Conservation (phyloP, 805 yeast genomes). For the Myxozyma mucilagina region DNA sequence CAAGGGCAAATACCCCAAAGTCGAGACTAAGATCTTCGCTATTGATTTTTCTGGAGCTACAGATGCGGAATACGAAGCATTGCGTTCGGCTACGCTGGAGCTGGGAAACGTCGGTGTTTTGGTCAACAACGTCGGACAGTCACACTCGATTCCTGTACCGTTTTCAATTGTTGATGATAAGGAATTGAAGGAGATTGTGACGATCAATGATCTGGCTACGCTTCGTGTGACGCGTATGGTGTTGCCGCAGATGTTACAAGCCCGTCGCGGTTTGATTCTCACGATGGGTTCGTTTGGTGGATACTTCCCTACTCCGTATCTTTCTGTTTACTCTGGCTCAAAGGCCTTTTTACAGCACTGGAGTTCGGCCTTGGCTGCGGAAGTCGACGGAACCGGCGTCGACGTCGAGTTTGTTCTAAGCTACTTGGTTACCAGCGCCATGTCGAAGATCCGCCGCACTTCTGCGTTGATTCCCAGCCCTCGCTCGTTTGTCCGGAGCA, state of each 20-base stretch:
- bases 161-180: conserved; percentile 73
- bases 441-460: conserved; percentile 87
- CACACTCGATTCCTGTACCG: conserved; percentile 94
- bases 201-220: conserved; percentile 83
- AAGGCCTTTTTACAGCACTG: conserved; percentile 93
- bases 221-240: conserved; percentile 79
- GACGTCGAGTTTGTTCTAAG: conserved; percentile 87
- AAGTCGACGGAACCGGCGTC: conserved; percentile 63
- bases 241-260: conserved; percentile 63
- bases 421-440: conserved; percentile 88
- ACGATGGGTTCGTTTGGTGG: conserved; percentile 99
- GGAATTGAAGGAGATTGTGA: conserved; percentile 78
- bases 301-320: conserved; percentile 82
- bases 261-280: conserved; percentile 58
- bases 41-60: conserved; percentile 74
- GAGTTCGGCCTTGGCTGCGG: conserved; percentile 88
- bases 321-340: conserved; percentile 94
- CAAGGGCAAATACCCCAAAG: conserved; percentile 50
- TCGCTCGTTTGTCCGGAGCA: conserved; percentile 69
- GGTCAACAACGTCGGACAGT: conserved; percentile 90
- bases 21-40: conserved; percentile 66
- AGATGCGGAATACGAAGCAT: conserved; percentile 54
- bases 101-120: conserved; percentile 52
- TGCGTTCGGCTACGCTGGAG: conserved; percentile 40
- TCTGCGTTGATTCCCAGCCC: conserved; percentile 81